A percentile compares a stretch with the other conserved stretches of the same genome.
These are phyloP conservation scores for Leishmania mexicana DNA, from an alignment of 208 protist species.

Conservation along the genomic window DNA sequence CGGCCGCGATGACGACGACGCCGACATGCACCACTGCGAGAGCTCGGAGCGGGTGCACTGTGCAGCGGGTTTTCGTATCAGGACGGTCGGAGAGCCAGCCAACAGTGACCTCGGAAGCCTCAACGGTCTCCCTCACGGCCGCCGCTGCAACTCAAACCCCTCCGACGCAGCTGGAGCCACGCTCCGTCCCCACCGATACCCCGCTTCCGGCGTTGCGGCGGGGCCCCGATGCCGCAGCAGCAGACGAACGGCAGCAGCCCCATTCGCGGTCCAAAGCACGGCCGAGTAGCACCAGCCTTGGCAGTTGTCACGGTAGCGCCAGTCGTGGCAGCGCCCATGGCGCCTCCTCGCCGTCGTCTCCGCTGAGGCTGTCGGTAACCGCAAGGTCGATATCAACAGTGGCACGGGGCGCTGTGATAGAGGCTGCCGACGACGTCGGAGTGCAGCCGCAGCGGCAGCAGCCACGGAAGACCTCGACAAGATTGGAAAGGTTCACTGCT, in stretches of 20 bases:
- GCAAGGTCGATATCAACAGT: not conserved
- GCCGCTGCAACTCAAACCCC: not conserved
- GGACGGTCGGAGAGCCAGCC: not conserved
- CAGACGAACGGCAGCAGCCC: not conserved
- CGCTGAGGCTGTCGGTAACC: not conserved
- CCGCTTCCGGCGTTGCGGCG: not conserved
- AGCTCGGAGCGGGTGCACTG: not conserved
- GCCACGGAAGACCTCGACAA: not conserved
- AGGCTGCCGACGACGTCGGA: too few species aligned
- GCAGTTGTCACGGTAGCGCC: not conserved
- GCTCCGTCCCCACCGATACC: not conserved
- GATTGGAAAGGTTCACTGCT: not conserved
- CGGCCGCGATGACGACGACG: not conserved
- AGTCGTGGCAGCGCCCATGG: not conserved
- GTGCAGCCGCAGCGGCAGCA: not conserved
- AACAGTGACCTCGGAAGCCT: not conserved
- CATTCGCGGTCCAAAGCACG: not conserved
- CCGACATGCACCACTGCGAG: not conserved
- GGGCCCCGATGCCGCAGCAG: not conserved
- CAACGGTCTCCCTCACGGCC: not conserved
- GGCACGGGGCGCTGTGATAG: too few species aligned
- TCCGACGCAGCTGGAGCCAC: not conserved
- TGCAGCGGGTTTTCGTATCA: not conserved
- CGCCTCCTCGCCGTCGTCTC: not conserved
- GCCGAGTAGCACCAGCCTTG: not conserved